Evolutionary conservation across 495 filamentous ascomycete species (phyloP).

Genomic region (Aspergillus bertholletiae): DNA sequence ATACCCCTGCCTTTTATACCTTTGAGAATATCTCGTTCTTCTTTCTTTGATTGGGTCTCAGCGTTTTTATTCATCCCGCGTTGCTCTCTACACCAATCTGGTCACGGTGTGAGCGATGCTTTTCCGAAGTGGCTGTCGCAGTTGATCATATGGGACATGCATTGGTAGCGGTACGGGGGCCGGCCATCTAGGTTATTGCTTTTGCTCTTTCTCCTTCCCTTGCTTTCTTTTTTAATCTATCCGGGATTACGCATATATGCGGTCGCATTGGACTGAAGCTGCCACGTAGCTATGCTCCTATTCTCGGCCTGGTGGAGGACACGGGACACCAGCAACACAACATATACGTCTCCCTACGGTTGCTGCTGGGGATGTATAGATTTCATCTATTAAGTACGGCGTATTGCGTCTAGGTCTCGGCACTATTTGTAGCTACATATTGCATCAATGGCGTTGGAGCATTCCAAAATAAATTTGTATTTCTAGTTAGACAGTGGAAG

Average conservation of each 20-base stretch:
- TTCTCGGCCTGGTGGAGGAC: conserved; percentile 4
- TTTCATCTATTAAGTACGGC: conserved; percentile 6
- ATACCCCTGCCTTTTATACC: conserved; percentile 28
- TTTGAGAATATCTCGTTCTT: conserved; percentile 15
- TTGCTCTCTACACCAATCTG: not conserved
- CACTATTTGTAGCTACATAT: conserved; percentile 9
- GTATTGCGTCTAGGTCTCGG: not conserved
- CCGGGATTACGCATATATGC: conserved; percentile 19
- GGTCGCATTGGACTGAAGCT: conserved; percentile 8
- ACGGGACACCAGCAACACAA: not conserved
- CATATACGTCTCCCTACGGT: not conserved
- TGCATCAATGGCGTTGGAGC: conserved; percentile 8
- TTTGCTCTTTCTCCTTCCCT: conserved; percentile 3
- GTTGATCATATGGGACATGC: conserved; percentile 29
- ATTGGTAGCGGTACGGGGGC: conserved; percentile 24
- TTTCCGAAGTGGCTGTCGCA: conserved; percentile 25
- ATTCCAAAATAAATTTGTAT: not conserved
- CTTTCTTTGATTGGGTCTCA: conserved; percentile 6
- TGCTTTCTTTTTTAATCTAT: conserved; percentile 16
- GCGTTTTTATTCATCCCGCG: not conserved
- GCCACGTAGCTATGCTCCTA: conserved; percentile 6
- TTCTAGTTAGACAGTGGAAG: not conserved
- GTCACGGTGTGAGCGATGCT: conserved; percentile 9
- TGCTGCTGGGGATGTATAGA: not conserved
- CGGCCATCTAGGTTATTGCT: conserved; percentile 19